These are phyloP conservation scores for Chrysoporthe deuterocubensis DNA, from an alignment of 2,329 filamentous ascomycete species.

Conservation along the genomic window DNA sequence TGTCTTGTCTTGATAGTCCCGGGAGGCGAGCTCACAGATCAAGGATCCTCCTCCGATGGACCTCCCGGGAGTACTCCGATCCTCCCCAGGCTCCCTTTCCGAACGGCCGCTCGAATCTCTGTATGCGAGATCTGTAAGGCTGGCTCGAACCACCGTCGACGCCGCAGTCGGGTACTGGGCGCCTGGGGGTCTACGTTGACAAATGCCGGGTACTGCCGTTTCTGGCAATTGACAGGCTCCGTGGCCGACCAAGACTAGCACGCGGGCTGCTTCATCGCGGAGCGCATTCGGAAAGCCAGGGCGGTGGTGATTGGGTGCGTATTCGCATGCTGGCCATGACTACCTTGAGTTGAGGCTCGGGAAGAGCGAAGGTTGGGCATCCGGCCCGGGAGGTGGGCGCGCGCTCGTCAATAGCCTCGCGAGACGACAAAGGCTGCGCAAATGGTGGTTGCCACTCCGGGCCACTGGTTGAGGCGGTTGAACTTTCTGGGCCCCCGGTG, in stretches of 20 bases:
- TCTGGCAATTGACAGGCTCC: slow-evolving; percentile 5
- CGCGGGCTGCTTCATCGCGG: background rate
- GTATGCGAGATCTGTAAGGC: slow-evolving; percentile 1
- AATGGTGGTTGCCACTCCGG: background rate
- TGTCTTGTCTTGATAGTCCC: background rate
- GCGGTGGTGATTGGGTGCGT: too few relatives aligned
- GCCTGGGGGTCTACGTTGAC: background rate
- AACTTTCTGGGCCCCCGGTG: slow-evolving; percentile 7
- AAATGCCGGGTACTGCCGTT: background rate
- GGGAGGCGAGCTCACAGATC: background rate
- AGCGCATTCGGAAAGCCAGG: background rate
- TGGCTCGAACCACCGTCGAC: background rate
- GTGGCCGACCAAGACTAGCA: background rate
- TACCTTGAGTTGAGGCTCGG: background rate
- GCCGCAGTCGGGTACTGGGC: background rate
- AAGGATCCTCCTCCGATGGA: background rate
- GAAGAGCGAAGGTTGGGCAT: slow-evolving; percentile 1
- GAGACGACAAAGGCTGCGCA: background rate
- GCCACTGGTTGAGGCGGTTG: background rate
- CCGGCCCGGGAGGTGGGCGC: background rate
- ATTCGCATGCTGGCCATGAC: slow-evolving; percentile 10
- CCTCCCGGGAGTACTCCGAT: slow-evolving; percentile 3
- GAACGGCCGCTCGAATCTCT: background rate
- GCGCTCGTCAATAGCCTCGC: background rate
- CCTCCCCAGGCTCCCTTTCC: background rate